Base-by-base conservation (phyloP, 306 rosid genomes). In the Parietaria judaica region DNA sequence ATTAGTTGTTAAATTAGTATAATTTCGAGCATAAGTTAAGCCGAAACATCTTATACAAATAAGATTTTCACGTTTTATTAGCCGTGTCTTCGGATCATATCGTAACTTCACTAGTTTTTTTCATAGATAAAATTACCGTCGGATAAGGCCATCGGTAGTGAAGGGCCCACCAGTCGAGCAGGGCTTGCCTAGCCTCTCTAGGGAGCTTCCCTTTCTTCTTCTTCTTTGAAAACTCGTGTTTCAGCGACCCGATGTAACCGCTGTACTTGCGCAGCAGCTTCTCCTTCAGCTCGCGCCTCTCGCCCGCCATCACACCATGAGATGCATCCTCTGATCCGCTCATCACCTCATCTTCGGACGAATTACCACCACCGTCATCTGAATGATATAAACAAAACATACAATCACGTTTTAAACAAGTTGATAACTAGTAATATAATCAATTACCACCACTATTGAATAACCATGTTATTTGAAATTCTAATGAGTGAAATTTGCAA, bases 71-170 rank as follows among this genome's bases (percentile, higher is more conserved):
- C 31, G 31, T 2, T 23, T 2, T 23, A 23, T 0, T 23, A 23
- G 1, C 31, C 31, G 31, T 23, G 31, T 23, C 52, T 48, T 48
- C n/a, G n/a, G n/a, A 10, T 54, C 11, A 8, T 11, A 58, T 39
- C n/a, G 15, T 12, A 1, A 11, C 3, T 41, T 3, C 3, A 5
- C 9, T 3, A 5, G 0, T 41, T 41, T 41, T 41, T 41, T 41
- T 41, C 45, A 1, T 41, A 5, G 45, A 5, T 8, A 41, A n/a
- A 6, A 60, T 16, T 34, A 56, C 96, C 66, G 95, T 85, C 11
- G 96, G 95, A 67, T 89, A 89, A 4, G 96, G 96, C 96, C 96
- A 89, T 70, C 78, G 81, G 54, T 70, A 72, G 76, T 89, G 95
- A 72, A 74, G 14, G 67, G 75, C 72, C 96, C 96, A 89, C 96